Evolutionary conservation across 306 rosid genomes (phyloP).

Genomic region (Lathyrus aphaca): DNA sequence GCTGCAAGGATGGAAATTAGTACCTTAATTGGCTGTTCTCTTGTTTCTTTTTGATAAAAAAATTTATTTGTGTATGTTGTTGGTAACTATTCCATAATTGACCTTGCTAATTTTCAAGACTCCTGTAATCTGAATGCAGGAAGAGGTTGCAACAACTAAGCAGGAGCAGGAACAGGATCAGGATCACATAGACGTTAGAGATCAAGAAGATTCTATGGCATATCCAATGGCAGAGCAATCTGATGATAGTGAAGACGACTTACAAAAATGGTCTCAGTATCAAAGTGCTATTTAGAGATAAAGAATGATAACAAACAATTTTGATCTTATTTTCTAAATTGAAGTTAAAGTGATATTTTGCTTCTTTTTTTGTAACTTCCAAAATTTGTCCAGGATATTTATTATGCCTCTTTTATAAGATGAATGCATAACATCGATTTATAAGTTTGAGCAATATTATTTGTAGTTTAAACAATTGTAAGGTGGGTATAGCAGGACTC

Average conservation of each 20-base stretch:
- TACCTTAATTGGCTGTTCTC: neutral
- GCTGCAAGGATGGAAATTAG: neutral
- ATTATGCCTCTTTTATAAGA: neutral
- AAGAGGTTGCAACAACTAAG: slow-evolving; percentile 44
- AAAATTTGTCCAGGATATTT: neutral
- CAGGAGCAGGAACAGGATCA: slow-evolving; percentile 39
- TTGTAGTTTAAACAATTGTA: neutral
- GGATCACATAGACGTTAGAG: slow-evolving; percentile 42
- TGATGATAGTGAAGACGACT: slow-evolving; percentile 53
- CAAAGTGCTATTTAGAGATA: slow-evolving; percentile 41
- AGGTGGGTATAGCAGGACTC: neutral
- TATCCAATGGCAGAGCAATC: slow-evolving; percentile 54
- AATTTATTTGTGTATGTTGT: neutral
- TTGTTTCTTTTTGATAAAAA: too few species aligned
- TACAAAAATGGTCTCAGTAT: slow-evolving; percentile 49
- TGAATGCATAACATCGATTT: neutral
- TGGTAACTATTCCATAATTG: neutral
- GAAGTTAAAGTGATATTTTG: neutral
- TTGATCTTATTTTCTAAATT: slow-evolving; percentile 12
- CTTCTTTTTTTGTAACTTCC: neutral
- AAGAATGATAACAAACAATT: neutral
- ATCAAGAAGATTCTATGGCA: slow-evolving; percentile 48
- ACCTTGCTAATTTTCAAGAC: slow-evolving; percentile 4
- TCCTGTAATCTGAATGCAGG: slow-evolving; percentile 49
- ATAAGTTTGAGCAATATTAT: neutral